Evolutionary conservation across 1,284 basidiomycete species (phyloP).

Genomic region (Gomphus bonarii): DNA sequence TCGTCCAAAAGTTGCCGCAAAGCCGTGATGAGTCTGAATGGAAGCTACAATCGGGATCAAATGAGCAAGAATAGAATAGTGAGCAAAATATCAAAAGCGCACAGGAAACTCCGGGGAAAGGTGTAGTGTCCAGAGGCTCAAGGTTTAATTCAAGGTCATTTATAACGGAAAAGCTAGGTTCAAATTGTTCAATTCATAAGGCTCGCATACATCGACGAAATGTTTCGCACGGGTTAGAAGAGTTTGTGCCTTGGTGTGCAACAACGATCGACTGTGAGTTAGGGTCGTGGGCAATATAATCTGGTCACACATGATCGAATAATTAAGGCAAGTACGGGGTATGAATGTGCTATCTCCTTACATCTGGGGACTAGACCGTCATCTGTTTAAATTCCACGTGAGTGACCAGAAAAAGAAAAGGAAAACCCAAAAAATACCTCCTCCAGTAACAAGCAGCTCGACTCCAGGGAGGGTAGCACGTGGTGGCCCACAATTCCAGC

Average conservation of each 20-base stretch:
- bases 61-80: too few species aligned
- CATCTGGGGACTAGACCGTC: slow-evolving; percentile 25
- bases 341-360: slow-evolving; percentile 14
- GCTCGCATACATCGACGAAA: neutral
- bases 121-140: slow-evolving; percentile 26
- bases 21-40: slow-evolving; percentile 32
- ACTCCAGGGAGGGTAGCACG: slow-evolving; percentile 25
- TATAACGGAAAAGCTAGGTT: slow-evolving; percentile 29
- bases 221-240: slow-evolving; percentile 27
- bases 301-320: slow-evolving; percentile 14
- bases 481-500: slow-evolving; percentile 27
- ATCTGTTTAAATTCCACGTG: slow-evolving; percentile 16
- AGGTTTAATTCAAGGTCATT: slow-evolving; percentile 32
- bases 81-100: too few species aligned
- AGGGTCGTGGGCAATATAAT: slow-evolving; percentile 33
- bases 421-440: slow-evolving; percentile 20
- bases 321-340: neutral
- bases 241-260: slow-evolving; percentile 39
- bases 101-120: slow-evolving; percentile 27
- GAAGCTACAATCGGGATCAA: slow-evolving; percentile 14
- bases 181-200: neutral
- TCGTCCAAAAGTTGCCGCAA: slow-evolving; percentile 34
- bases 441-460: slow-evolving; percentile 27
- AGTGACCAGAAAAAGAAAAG: neutral
- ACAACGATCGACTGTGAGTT: slow-evolving; percentile 30